These are phyloP conservation scores for Ogataea pilisensis DNA, from an alignment of 805 yeast species.

Conservation along the genomic window DNA sequence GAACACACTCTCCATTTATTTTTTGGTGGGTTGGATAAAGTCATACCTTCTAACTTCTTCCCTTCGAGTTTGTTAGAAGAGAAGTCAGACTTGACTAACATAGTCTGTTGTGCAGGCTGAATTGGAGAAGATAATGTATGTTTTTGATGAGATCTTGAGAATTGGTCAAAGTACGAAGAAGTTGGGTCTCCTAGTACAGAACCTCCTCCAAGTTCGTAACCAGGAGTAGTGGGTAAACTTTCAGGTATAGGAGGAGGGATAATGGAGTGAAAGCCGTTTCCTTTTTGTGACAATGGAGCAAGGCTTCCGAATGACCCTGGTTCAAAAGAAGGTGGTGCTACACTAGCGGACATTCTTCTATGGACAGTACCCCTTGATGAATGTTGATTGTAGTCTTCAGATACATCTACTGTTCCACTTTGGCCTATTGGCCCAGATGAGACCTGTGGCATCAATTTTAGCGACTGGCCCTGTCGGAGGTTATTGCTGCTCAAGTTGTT, in stretches of 20 bases:
- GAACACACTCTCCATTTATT: conserved; percentile 41
- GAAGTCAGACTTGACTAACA: conserved; percentile 2
- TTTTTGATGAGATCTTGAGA: conserved; percentile 1
- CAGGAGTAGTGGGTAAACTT: conserved; percentile 40
- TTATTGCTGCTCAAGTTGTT: background rate
- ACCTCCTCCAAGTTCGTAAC: conserved; percentile 27
- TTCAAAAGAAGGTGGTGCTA: conserved; percentile 7
- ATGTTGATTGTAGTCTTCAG: background rate
- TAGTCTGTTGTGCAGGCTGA: conserved; percentile 17
- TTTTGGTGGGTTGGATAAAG: conserved; percentile 38
- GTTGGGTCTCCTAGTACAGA: background rate
- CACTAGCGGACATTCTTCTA: conserved; percentile 6
- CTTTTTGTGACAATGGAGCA: conserved; percentile 8
- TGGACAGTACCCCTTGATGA: conserved; percentile 1
- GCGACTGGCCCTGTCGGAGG: background rate
- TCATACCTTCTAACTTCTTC: conserved; percentile 29
- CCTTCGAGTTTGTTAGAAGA: conserved; percentile 3
- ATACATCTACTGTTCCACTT: background rate
- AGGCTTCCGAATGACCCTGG: conserved; percentile 6
- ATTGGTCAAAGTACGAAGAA: conserved; percentile 19
- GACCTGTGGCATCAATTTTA: background rate
- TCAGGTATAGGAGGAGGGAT: conserved; percentile 38
- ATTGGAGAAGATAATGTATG: conserved; percentile 7
- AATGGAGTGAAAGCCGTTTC: conserved; percentile 1
- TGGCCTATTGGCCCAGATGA: background rate